These are phyloP conservation scores for Stagonosporopsis tanaceti DNA, from an alignment of 2,329 filamentous ascomycete species.

Conservation along the genomic window DNA sequence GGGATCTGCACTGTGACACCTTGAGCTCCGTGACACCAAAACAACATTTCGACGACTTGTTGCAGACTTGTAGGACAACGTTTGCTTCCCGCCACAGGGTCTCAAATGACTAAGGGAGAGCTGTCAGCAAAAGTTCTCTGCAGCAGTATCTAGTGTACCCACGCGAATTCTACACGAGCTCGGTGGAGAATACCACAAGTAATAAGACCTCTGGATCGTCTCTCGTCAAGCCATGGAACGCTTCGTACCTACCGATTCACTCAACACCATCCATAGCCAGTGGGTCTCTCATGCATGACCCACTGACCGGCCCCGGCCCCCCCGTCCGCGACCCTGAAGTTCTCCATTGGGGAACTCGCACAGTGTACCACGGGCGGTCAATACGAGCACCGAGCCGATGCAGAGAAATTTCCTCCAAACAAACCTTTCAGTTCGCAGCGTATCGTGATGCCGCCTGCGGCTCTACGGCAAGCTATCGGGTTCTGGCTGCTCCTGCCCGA, in stretches of 20 bases:
- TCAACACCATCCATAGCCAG: slow-evolving; percentile 1
- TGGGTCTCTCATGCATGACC: slow-evolving; percentile 10
- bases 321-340: slow-evolving; percentile 20
- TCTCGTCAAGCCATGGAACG: slow-evolving; percentile 4
- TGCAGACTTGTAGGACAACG: background rate
- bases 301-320: slow-evolving; percentile 9
- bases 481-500: slow-evolving; percentile 9
- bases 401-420: slow-evolving; percentile 5
- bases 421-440: slow-evolving; percentile 6
- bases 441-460: slow-evolving; percentile 3
- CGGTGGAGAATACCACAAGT: background rate
- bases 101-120: background rate
- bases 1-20: background rate
- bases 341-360: slow-evolving; percentile 11
- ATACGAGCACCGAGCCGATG: slow-evolving; percentile 1
- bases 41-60: background rate
- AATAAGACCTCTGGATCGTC: slow-evolving; percentile 8
- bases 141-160: background rate
- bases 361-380: slow-evolving; percentile 3
- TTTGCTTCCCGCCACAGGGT: slow-evolving; percentile 1
- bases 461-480: slow-evolving; percentile 1
- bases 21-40: background rate
- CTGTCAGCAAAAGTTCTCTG: background rate
- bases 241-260: slow-evolving; percentile 2
- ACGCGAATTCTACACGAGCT: slow-evolving; percentile 3